phyloP scores from a whole-genome alignment of 2,329 filamentous ascomycete species.

The Acrodontium crateriforme region DNA sequence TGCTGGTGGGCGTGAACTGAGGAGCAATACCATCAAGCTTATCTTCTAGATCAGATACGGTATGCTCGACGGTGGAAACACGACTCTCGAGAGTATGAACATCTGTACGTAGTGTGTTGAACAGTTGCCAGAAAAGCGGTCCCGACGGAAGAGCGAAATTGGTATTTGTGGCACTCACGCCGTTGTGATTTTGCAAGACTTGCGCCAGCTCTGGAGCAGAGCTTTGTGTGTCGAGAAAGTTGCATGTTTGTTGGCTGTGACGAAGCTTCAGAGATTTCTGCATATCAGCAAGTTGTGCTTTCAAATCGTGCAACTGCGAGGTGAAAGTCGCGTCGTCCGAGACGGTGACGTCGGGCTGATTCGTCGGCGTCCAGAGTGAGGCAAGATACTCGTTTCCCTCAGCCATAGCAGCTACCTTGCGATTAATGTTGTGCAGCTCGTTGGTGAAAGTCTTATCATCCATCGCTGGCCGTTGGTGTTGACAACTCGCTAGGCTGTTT shows the following conservation, averaged over 20 bases:
- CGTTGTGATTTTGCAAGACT: no score
- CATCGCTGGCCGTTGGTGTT: no score
- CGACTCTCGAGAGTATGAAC: conserved; percentile 7
- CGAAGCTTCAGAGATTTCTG: no score
- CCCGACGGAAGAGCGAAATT: conserved; percentile 7
- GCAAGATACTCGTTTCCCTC: conserved; percentile 1
- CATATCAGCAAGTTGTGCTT: conserved; percentile 3
- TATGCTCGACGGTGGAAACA: conserved; percentile 9
- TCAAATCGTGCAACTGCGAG: conserved; percentile 3
- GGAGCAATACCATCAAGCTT: conserved; percentile 9
- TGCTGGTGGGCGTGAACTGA: conserved; percentile 5
- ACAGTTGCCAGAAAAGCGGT: conserved; percentile 13
- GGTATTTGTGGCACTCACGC: background rate
- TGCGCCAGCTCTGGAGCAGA: no score
- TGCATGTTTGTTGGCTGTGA: no score
- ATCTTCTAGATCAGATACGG: conserved; percentile 12
- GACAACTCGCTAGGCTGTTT: no score
- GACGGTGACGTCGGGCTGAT: conserved; percentile 1
- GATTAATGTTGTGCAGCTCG: conserved; percentile 13
- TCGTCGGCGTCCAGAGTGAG: conserved; percentile 1
- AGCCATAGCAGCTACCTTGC: conserved; percentile 11
- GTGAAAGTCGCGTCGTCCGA: conserved; percentile 1
- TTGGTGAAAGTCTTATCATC: conserved; percentile 13
- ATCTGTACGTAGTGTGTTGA: conserved; percentile 10
- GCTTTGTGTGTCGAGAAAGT: no score